A percentile compares a stretch with the other conserved stretches of the same genome.
These are phyloP conservation scores for Septoria linicola DNA, from an alignment of 2,329 filamentous ascomycete genomes.

Conservation along the genomic window DNA sequence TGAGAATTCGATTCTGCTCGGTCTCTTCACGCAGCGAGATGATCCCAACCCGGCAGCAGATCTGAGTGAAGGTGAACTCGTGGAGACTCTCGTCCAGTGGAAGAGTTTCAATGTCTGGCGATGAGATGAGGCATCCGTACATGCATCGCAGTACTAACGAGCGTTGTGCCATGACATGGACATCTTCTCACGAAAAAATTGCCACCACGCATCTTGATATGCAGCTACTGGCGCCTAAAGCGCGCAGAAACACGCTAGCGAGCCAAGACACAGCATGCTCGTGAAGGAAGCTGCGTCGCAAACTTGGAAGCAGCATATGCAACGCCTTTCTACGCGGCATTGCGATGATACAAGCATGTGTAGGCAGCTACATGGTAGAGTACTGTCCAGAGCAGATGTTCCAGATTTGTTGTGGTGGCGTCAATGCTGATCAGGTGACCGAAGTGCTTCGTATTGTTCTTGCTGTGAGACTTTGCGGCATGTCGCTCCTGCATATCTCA, in stretches of 20 bases:
- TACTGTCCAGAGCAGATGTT: not conserved
- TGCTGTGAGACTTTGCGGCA: conserved; percentile 13
- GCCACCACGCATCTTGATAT: not conserved
- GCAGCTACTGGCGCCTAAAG: not conserved
- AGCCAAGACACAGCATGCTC: too few species aligned
- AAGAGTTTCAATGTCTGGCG: conserved; percentile 1
- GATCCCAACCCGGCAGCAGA: not conserved
- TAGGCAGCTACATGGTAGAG: not conserved
- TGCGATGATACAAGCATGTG: not conserved
- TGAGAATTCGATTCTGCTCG: not conserved
- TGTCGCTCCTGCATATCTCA: conserved; percentile 15
- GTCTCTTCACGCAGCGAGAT: not conserved
- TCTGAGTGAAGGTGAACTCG: conserved; percentile 5
- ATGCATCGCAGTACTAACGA: conserved; percentile 9
- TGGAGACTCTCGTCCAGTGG: not conserved
- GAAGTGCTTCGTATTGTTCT: conserved; percentile 21
- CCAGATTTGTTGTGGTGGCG: conserved; percentile 2
- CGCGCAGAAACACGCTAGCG: not conserved
- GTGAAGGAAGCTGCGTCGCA: too few species aligned
- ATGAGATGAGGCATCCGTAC: conserved; percentile 1
- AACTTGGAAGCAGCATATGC: too few species aligned
- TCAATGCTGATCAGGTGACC: conserved; percentile 2
- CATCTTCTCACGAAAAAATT: not conserved
- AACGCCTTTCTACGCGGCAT: not conserved
- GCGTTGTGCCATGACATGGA: not conserved